Evolutionary conservation across 2,329 filamentous ascomycete species (phyloP), one percentile per base, ranked within the genome.

Genomic region (Colletotrichum sp.): DNA sequence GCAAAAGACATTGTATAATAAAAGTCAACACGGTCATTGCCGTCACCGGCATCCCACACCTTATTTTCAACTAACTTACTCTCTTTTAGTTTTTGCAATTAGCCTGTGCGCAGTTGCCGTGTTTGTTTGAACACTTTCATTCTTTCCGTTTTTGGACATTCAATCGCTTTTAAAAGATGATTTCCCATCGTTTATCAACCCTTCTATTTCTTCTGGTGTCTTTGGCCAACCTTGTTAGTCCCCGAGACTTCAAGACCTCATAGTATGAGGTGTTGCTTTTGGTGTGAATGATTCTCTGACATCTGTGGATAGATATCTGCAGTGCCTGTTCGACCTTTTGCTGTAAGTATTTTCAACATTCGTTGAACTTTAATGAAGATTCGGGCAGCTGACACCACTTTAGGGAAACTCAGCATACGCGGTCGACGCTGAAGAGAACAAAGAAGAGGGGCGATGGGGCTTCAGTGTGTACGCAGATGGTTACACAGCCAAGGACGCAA

Each of bases 221-320:
- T 1, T 10, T 71, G 4, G 2, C 24, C 4, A 24, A 4, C 8
- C 3, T 48, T 1, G 63, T 71, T 4, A 36, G 52, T 67, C 3
- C 0, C n/a, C 3, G 7, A 7, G 4, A n/a, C 14, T 14, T 3
- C 7, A 4, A 8, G 7, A 6, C 1, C 5, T 7, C 10, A 3
- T 7, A 12, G 5, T 3, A 7, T 26, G 12, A 4, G n/a, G 9
- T 21, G 12, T 3, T 65, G 24, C 5, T 26, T 10, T 4, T 28
- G 3, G 6, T 30, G 24, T 58, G 14, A 58, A 26, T 26, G 9
- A 21, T 58, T 28, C 7, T 30, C 55, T 58, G 55, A 58, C 24
- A 10, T 10, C n/a, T 58, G 24, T 10, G 24, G 3, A 26, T 21
- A 58, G 55, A 2, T 30, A 6, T 21, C 5, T 21, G 55, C 55